phyloP scores from a whole-genome alignment of 148 eudicot genomes.

The Pouteria glomerata region DNA sequence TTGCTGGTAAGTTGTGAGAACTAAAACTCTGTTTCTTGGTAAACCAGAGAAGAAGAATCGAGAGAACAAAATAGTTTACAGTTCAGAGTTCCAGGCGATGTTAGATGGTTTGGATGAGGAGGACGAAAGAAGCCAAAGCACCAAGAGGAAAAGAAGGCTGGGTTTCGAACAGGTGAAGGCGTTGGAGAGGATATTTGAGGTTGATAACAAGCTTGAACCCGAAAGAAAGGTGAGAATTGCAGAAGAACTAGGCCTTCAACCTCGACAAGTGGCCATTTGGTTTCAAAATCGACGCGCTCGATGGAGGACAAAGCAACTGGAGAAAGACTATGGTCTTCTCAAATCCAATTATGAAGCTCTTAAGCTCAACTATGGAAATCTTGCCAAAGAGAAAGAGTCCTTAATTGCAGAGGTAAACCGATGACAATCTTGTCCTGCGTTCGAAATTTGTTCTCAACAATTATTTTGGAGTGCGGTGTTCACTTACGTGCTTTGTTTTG shows the following conservation, averaged over 20 bases:
- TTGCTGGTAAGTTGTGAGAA: not conserved
- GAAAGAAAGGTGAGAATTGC: slow-evolving; percentile 25
- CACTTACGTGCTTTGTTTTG: not conserved
- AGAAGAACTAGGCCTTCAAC: slow-evolving; percentile 27
- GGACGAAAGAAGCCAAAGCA: slow-evolving; percentile 14
- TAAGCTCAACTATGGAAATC: slow-evolving; percentile 9
- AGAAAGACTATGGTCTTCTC: slow-evolving; percentile 20
- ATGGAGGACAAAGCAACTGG: slow-evolving; percentile 32
- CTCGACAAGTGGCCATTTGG: slow-evolving; percentile 36
- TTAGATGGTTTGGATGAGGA: slow-evolving; percentile 21
- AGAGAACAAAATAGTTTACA: not conserved
- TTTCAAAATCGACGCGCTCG: slow-evolving; percentile 42
- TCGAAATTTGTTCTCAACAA: not conserved
- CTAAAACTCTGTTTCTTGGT: not conserved
- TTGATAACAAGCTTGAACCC: slow-evolving; percentile 31
- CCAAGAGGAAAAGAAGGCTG: slow-evolving; percentile 25
- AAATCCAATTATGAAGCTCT: slow-evolving; percentile 27
- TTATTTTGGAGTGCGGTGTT: not conserved
- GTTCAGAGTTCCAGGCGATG: slow-evolving; percentile 22
- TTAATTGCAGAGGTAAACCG: slow-evolving; percentile 17
- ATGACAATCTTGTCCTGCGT: too few relatives aligned
- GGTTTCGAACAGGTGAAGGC: slow-evolving; percentile 24
- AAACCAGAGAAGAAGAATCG: slow-evolving; percentile 10
- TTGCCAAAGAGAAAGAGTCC: slow-evolving; percentile 17
- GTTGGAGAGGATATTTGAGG: slow-evolving; percentile 30